Evolutionary conservation across 306 rosid species (phyloP).

Genomic region (Malus domestica): DNA sequence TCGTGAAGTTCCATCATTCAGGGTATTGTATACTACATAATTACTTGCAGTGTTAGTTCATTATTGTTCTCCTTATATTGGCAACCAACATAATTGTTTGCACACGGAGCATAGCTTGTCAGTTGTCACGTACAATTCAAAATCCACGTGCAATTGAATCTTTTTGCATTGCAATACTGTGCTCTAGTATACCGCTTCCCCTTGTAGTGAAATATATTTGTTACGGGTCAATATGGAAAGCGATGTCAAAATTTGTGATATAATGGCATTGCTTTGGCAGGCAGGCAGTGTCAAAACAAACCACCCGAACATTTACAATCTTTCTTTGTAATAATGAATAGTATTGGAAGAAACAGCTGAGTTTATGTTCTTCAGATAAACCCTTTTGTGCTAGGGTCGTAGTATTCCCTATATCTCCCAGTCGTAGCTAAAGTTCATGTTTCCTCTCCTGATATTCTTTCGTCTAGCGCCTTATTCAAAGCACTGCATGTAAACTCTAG

Average conservation of each 20-base stretch:
- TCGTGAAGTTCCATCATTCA: constrained; percentile 15
- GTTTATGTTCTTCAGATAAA: background rate
- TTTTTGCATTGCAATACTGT: background rate
- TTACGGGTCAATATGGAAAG: background rate
- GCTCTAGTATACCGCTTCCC: background rate
- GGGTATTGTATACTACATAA: background rate
- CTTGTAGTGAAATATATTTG: background rate
- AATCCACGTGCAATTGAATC: background rate
- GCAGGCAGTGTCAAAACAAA: background rate
- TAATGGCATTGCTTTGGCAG: background rate
- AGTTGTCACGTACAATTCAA: background rate
- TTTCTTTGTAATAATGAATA: background rate
- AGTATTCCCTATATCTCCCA: background rate
- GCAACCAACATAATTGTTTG: constrained; percentile 4
- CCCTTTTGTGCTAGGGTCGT: background rate
- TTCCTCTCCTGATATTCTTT: background rate
- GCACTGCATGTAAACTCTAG: background rate
- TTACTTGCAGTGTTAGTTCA: background rate
- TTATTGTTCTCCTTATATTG: background rate
- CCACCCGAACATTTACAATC: background rate
- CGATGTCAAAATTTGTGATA: background rate
- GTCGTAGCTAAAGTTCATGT: background rate
- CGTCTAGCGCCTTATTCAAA: background rate
- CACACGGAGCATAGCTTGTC: background rate
- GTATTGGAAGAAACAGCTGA: background rate